These are phyloP conservation scores for Talaromyces proteolyticus DNA, from an alignment of 495 filamentous ascomycete species.

Conservation along the genomic window DNA sequence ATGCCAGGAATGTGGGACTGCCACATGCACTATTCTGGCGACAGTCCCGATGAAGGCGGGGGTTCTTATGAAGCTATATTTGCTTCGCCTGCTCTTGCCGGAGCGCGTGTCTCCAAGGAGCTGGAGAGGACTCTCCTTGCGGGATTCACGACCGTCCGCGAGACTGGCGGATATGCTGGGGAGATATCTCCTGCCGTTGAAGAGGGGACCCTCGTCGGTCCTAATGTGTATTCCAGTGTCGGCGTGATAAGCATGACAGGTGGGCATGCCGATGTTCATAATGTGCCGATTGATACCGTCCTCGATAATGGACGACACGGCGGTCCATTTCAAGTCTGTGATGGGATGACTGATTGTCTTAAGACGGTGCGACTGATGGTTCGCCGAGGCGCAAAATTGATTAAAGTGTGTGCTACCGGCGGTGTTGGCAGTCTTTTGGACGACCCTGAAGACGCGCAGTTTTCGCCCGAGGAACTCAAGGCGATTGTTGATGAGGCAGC, in stretches of 20 bases:
- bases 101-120: conserved; percentile 30
- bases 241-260: conserved; percentile 36
- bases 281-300: conserved; percentile 24
- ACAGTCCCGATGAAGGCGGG: neutral
- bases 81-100: conserved; percentile 16
- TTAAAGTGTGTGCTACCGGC: conserved; percentile 46
- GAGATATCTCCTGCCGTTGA: conserved; percentile 36
- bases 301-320: conserved; percentile 21
- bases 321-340: conserved; percentile 23
- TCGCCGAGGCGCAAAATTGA: conserved; percentile 40
- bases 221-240: conserved; percentile 39
- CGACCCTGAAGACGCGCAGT: conserved; percentile 39
- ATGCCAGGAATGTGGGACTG: conserved; percentile 52
- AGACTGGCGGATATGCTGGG: conserved; percentile 38
- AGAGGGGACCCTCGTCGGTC: conserved; percentile 40
- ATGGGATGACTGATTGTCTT: conserved; percentile 42
- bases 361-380: conserved; percentile 41
- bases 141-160: conserved; percentile 48
- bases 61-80: conserved; percentile 4
- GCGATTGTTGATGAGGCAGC: conserved; percentile 43
- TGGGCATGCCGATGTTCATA: conserved; percentile 41
- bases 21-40: conserved; percentile 38
- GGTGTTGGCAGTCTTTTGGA: conserved; percentile 41
- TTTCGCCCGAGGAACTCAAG: conserved; percentile 42
- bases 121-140: conserved; percentile 36